Evolutionary conservation across 192 early-diverging fungal species (phyloP).

Genomic region (Gaertneriomyces sp.): DNA sequence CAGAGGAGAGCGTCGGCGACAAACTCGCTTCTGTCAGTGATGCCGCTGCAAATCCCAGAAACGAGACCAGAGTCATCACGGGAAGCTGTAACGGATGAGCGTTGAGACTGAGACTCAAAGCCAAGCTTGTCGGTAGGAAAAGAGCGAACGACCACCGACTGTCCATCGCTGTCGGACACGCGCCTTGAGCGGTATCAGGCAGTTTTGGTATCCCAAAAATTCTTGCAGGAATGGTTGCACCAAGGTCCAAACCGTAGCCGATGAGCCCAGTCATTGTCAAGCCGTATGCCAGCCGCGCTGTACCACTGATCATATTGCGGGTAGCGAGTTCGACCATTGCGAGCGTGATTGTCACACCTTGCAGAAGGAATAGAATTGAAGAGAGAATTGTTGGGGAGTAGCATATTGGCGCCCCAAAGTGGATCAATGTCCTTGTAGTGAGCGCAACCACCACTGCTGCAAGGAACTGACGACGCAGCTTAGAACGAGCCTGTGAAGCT

Average conservation of each 20-base stretch:
- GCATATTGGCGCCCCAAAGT: constrained; percentile 15
- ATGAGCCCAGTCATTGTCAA: constrained; percentile 36
- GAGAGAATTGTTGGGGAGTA: constrained; percentile 23
- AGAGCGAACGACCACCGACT: constrained; percentile 8
- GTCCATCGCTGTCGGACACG: constrained; percentile 14
- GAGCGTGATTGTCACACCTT: constrained; percentile 35
- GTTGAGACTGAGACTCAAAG: constrained; percentile 22
- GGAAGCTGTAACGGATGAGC: constrained; percentile 39
- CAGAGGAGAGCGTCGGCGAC: constrained; percentile 14
- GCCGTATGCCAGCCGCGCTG: constrained; percentile 30
- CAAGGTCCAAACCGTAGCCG: constrained; percentile 38
- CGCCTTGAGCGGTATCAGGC: background rate
- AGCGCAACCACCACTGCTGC: constrained; percentile 23
- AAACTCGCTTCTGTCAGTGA: constrained; percentile 6
- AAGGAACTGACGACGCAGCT: constrained; percentile 14
- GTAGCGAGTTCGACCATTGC: constrained; percentile 38
- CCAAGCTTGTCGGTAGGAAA: constrained; percentile 31
- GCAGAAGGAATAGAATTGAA: constrained; percentile 28
- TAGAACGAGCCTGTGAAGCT: background rate
- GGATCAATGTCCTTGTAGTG: constrained; percentile 15
- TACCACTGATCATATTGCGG: constrained; percentile 29
- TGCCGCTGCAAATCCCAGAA: constrained; percentile 17
- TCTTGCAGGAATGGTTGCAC: constrained; percentile 20
- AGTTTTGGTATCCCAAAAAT: constrained; percentile 18
- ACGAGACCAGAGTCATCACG: constrained; percentile 28